phyloP scores from a whole-genome alignment of 805 yeast genomes.

The Candida golubevii region DNA sequence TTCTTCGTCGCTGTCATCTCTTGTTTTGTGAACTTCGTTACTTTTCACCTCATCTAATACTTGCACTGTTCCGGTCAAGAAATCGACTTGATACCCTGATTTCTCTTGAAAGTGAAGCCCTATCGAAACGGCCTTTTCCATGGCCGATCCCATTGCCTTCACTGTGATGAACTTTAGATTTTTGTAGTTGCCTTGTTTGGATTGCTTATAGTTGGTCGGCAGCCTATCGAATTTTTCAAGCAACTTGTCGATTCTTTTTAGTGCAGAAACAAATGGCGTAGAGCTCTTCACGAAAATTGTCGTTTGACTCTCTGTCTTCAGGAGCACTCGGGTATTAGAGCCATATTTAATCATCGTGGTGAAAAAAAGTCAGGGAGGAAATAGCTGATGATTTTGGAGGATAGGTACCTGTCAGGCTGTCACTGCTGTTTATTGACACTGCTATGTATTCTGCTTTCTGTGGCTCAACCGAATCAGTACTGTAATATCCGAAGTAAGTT shows the following conservation, averaged over 20 bases:
- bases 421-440: no score
- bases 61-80: constrained; percentile 58
- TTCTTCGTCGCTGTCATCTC: constrained; percentile 29
- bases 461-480: no score
- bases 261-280: constrained; percentile 71
- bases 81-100: constrained; percentile 49
- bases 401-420: no score
- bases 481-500: no score
- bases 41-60: constrained; percentile 64
- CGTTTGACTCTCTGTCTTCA: constrained; percentile 41
- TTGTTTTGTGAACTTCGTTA: constrained; percentile 10
- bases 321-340: constrained; percentile 42
- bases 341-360: constrained; percentile 40
- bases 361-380: no score
- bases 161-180: constrained; percentile 48
- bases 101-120: constrained; percentile 56
- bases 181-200: constrained; percentile 32
- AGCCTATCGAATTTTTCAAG: constrained; percentile 40
- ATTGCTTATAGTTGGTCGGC: constrained; percentile 19
- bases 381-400: no score
- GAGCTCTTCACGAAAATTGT: constrained; percentile 54
- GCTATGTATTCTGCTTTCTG: no score
- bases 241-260: constrained; percentile 58
- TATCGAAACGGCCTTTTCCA: constrained; percentile 57
- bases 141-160: constrained; percentile 70